Evolutionary conservation across 495 filamentous ascomycete genomes (phyloP).

Genomic region (Aspergillus conjunctus): DNA sequence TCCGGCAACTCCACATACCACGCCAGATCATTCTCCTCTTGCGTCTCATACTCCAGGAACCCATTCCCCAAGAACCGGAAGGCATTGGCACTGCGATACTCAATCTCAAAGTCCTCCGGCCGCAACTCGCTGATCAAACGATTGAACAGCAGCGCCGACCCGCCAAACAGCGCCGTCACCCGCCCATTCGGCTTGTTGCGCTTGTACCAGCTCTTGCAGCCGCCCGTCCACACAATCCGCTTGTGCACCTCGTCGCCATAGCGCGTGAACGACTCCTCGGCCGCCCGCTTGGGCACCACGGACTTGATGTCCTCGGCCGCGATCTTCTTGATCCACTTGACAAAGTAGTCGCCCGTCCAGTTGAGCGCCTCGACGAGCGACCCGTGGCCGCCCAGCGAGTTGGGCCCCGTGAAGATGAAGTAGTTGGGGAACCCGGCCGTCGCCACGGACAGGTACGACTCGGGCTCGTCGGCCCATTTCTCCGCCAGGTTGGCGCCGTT

Average conservation of each 20-base stretch:
- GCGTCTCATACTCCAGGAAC: conserved; percentile 32
- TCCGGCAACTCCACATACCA: conserved; percentile 31
- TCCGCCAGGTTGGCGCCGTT: conserved; percentile 37
- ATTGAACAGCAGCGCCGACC: conserved; percentile 51
- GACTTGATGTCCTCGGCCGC: conserved; percentile 50
- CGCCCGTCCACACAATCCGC: conserved; percentile 47
- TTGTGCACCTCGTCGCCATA: conserved; percentile 48
- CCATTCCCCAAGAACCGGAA: conserved; percentile 58
- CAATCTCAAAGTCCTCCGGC: conserved; percentile 52
- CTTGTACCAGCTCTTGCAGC: conserved; percentile 55
- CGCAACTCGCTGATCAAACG: conserved; percentile 49
- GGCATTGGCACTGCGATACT: conserved; percentile 45
- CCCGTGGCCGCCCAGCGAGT: conserved; percentile 39
- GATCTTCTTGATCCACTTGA: conserved; percentile 52
- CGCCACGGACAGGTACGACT: conserved; percentile 32
- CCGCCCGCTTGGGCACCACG: conserved; percentile 41
- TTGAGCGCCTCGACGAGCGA: conserved; percentile 52
- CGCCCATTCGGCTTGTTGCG: conserved; percentile 40
- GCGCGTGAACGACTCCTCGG: conserved; percentile 44
- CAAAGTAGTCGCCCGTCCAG: conserved; percentile 51
- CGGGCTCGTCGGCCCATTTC: conserved; percentile 34
- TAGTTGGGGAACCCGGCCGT: conserved; percentile 38
- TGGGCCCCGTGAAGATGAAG: conserved; percentile 41
- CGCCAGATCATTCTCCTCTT: conserved; percentile 29
- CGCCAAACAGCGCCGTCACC: conserved; percentile 48